Evolutionary conservation across 441 rosid genomes (phyloP).

Genomic region (Syzygium syzygioides): DNA sequence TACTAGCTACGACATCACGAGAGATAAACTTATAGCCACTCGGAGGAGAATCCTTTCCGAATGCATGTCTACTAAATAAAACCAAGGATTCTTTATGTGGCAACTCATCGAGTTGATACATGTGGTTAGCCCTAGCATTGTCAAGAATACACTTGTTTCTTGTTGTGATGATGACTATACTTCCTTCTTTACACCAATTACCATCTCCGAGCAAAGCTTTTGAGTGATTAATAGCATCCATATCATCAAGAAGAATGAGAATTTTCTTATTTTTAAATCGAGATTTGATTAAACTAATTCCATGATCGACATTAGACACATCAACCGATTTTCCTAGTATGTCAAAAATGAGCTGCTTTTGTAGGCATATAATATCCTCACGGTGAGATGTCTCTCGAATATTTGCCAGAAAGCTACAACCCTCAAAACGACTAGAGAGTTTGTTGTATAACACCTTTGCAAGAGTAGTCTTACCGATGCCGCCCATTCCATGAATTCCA

Average conservation of each 20-base stretch:
- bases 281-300: too few species aligned
- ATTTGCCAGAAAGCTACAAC: not conserved
- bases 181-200: not conserved
- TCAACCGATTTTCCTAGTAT: rapidly evolving
- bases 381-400: not conserved
- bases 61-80: too few species aligned
- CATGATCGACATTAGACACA: too few species aligned
- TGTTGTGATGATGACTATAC: not conserved
- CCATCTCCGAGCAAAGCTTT: rapidly evolving
- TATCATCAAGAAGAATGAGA: too few species aligned
- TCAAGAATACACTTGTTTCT: not conserved
- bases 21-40: not conserved
- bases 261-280: too few species aligned
- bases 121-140: rapidly evolving
- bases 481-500: not conserved
- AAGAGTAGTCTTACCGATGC: not conserved
- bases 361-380: not conserved
- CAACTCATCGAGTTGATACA: rapidly evolving
- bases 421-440: rapidly evolving
- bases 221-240: too few species aligned
- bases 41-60: not conserved
- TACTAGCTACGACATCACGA: too few species aligned
- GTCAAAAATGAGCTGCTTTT: too few species aligned
- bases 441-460: not conserved
- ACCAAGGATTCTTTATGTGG: rapidly evolving